Base-by-base conservation (phyloP, 1,139 yeast genomes). In the Saccharomycopsis hybrid region DNA sequence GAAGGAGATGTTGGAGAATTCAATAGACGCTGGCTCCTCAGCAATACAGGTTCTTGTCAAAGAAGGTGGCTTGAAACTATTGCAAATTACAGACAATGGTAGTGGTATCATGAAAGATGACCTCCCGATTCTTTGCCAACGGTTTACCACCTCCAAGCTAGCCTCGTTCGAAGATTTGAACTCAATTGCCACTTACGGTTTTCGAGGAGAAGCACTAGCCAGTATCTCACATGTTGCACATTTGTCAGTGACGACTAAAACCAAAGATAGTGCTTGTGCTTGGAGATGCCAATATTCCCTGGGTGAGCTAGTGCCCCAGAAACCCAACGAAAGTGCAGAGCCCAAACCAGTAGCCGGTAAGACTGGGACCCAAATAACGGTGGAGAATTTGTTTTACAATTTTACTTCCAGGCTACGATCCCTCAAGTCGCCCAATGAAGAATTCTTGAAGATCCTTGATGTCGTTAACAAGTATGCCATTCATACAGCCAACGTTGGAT, bases 351-450 rank as follows among this genome's bases (percentile, higher is more conserved):
- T 78, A 1, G 98, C 98, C 0, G 97, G 97, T 0, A 82, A 78
- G 54, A 75, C 74, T 44, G 99, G 99, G 0, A 92, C 98, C 0
- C 89, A 83, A 55, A 77, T 94, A 40, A 67, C 76, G 0, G 95
- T 89, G 4, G 97, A 89, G 62, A 96, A 92, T 62, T 69, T 94
- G 53, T 94, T 94, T 61, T 94, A 84, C 66, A 94, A 92, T 61
- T 78, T 85, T 30, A 95, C 96, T 0, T 78, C 95, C 0, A 73
- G 98, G 49, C 65, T 83, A 39, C 71, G 83, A 47, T 77, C 95
- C 0, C 67, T 90, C 49, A 73, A 74, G 54, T 75, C 86, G 0
- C 73, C 83, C 29, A 73, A 73, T 55, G 97, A 88, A 25, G 98
- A 92, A 61, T 85, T 80, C 60, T 65, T 80, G 11, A 79, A 77